Percentiles rank a stretch among this genome's conserved stretches.
These are phyloP conservation scores for Alliaria petiolata DNA, from an alignment of 345 rosid genomes.

Conservation along the genomic window DNA sequence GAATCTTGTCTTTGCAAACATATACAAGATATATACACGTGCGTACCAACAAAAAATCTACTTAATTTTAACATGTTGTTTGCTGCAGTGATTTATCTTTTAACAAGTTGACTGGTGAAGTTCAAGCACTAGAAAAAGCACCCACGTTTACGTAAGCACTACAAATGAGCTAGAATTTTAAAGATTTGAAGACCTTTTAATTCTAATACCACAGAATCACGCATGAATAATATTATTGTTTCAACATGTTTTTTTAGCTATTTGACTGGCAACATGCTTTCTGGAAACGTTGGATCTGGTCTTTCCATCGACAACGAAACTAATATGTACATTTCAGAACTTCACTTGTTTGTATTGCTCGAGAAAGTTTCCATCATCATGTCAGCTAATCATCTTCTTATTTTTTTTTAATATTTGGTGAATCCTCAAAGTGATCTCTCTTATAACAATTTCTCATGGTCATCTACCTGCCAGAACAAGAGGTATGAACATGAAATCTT, in stretches of 20 bases:
- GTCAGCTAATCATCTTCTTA: not conserved
- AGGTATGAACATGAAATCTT: not conserved
- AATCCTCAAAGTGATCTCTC: slow-evolving; percentile 21
- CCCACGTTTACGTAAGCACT: too few species aligned
- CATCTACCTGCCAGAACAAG: not conserved
- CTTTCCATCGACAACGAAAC: not conserved
- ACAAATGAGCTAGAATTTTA: not conserved
- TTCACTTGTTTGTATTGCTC: not conserved
- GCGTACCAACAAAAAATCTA: too few species aligned
- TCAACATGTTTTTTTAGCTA: slow-evolving; percentile 14
- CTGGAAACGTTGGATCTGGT: not conserved
- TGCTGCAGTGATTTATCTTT: slow-evolving; percentile 17
- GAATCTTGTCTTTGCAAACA: too few species aligned
- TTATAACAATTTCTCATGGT: slow-evolving; percentile 23
- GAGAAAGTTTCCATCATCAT: not conserved
- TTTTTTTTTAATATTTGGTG: not conserved
- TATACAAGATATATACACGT: too few species aligned
- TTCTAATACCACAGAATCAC: not conserved
- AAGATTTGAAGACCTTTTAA: not conserved
- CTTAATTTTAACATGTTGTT: not conserved
- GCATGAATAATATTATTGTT: not conserved
- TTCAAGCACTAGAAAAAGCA: too few species aligned
- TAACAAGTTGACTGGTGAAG: slow-evolving; percentile 19
- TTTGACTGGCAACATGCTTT: slow-evolving; percentile 21
- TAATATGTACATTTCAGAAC: slow-evolving; percentile 2